Evolutionary conservation across 2,329 filamentous ascomycete species (phyloP).

Genomic region (Didymella segeticola): DNA sequence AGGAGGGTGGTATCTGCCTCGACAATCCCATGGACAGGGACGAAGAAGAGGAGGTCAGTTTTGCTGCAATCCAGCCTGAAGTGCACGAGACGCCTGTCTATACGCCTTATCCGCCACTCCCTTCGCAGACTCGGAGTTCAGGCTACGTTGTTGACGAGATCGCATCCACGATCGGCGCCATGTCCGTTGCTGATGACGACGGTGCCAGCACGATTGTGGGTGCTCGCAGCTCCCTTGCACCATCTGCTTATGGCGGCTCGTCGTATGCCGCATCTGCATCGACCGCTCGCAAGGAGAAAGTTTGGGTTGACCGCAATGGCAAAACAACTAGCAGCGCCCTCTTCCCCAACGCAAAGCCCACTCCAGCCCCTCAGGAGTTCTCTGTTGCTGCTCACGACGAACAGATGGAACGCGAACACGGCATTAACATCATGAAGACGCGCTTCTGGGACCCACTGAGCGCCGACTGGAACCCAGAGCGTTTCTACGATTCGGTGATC

Average conservation of each 20-base stretch:
- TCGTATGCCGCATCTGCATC: slow-evolving; percentile 2
- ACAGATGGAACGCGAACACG: slow-evolving; percentile 33
- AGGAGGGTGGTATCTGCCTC: slow-evolving; percentile 35
- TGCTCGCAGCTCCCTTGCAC: not conserved
- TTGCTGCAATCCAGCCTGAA: slow-evolving; percentile 36
- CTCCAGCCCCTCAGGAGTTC: slow-evolving; percentile 37
- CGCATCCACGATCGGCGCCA: slow-evolving; percentile 12
- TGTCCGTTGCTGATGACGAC: slow-evolving; percentile 27
- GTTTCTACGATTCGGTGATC: slow-evolving; percentile 55
- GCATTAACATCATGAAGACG: slow-evolving; percentile 49
- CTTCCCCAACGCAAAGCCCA: slow-evolving; percentile 47
- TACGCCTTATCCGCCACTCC: slow-evolving; percentile 31
- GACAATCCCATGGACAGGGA: slow-evolving; percentile 25
- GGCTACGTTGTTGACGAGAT: slow-evolving; percentile 9
- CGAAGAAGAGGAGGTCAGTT: slow-evolving; percentile 26
- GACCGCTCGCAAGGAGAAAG: slow-evolving; percentile 22
- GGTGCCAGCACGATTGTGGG: slow-evolving; percentile 18
- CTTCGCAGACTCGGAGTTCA: slow-evolving; percentile 7
- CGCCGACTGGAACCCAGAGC: slow-evolving; percentile 55
- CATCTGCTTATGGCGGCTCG: slow-evolving; percentile 1
- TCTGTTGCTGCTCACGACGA: slow-evolving; percentile 38
- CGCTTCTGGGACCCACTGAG: slow-evolving; percentile 59
- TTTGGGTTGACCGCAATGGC: slow-evolving; percentile 31
- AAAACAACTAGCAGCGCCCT: slow-evolving; percentile 36
- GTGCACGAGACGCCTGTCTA: not conserved